phyloP scores from a whole-genome alignment of 306 rosid genomes.

The Sesbania bispinosa region DNA sequence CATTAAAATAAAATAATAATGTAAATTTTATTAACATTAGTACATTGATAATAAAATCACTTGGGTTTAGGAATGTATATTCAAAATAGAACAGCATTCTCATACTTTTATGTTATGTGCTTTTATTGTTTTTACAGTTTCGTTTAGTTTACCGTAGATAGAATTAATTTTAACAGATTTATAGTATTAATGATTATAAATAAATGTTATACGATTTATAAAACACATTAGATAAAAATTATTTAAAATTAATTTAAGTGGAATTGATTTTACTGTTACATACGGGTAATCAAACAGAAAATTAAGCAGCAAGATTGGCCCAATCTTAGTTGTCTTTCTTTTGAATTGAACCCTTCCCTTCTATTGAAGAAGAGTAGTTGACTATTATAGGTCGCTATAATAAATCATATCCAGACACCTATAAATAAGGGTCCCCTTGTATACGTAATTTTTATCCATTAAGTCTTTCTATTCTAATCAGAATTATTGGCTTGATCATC shows the following conservation, averaged over 20 bases:
- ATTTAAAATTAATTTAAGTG: too few relatives aligned
- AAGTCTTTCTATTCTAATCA: background rate
- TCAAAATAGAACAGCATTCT: background rate
- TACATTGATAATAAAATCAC: background rate
- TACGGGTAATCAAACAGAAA: too few relatives aligned
- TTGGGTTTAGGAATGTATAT: background rate
- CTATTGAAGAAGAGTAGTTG: background rate
- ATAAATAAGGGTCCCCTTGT: background rate
- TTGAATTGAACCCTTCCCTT: background rate
- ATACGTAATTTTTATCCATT: background rate
- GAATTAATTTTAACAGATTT: too few relatives aligned
- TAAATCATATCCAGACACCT: background rate
- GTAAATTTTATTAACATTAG: background rate
- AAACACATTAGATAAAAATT: too few relatives aligned
- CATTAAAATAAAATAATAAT: background rate
- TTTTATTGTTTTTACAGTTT: background rate
- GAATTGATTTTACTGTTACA: too few relatives aligned
- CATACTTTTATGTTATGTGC: background rate
- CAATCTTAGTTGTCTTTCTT: background rate
- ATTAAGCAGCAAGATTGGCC: background rate
- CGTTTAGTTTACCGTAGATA: too few relatives aligned
- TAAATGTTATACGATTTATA: too few relatives aligned
- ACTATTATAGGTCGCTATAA: background rate
- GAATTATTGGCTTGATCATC: slow-evolving; percentile 4
- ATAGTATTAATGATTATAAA: too few relatives aligned